These are phyloP conservation scores for Eimeria nieschulzi DNA, from an alignment of 169 alveolate species.

Conservation along the genomic window DNA sequence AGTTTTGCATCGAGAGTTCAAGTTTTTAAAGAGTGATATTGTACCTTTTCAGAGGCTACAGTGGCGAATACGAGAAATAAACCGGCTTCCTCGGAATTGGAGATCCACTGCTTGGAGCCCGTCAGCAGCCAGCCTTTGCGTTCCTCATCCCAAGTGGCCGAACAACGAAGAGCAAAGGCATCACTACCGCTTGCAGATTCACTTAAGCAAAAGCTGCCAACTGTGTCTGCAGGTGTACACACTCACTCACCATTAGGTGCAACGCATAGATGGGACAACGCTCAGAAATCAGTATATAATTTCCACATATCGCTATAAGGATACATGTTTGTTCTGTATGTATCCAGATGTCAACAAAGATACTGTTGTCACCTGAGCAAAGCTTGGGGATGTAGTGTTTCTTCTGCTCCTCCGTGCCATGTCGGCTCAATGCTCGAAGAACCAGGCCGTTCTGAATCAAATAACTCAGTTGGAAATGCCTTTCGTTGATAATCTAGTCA, in stretches of 20 bases:
- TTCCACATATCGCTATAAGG: neutral
- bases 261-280: neutral
- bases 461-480: no score
- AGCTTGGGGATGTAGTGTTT: conserved; percentile 52
- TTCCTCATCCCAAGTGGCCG: conserved; percentile 40
- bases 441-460: conserved; percentile 62
- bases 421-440: conserved; percentile 10
- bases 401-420: conserved; percentile 70
- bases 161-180: conserved; percentile 58
- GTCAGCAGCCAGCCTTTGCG: conserved; percentile 13
- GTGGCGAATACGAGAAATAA: conserved; percentile 71
- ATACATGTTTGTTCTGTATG: neutral
- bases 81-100: conserved; percentile 72
- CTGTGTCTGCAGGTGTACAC: conserved; percentile 55
- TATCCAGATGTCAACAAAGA: neutral
- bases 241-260: neutral
- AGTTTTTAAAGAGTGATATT: neutral
- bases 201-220: conserved; percentile 70
- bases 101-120: conserved; percentile 66
- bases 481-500: no score
- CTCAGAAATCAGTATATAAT: conserved; percentile 1
- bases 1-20: neutral
- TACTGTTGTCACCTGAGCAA: conserved; percentile 16
- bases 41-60: conserved; percentile 25
- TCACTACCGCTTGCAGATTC: conserved; percentile 63